Evolutionary conservation across 73 alveolate genomes (phyloP).

Genomic region (Halteria grandinella): DNA sequence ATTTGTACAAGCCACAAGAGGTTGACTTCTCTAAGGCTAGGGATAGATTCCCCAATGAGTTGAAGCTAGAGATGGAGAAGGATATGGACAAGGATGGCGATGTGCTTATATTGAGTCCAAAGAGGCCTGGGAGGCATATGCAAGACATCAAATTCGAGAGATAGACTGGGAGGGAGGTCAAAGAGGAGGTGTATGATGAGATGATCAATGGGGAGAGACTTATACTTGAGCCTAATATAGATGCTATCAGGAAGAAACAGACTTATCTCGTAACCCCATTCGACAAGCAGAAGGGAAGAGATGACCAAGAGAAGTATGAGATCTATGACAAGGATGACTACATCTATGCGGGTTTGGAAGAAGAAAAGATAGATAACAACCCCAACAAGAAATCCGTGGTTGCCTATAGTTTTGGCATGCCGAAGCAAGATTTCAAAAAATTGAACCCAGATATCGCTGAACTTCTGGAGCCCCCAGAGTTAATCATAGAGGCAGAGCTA

Average conservation of each 20-base stretch:
- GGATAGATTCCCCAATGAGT: slow-evolving; percentile 35
- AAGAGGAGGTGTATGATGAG: slow-evolving; percentile 56
- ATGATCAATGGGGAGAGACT: slow-evolving; percentile 46
- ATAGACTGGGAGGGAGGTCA: slow-evolving; percentile 54
- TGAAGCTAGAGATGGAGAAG: slow-evolving; percentile 54
- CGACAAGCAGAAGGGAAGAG: slow-evolving; percentile 69
- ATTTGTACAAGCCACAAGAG: slow-evolving; percentile 45
- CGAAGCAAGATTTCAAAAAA: slow-evolving; percentile 19
- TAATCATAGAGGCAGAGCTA: slow-evolving; percentile 26
- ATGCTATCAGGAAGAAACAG: slow-evolving; percentile 56
- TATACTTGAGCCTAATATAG: slow-evolving; percentile 64
- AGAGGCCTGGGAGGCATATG: slow-evolving; percentile 51
- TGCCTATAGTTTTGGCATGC: slow-evolving; percentile 56
- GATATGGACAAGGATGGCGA: slow-evolving; percentile 76
- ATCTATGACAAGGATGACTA: slow-evolving; percentile 60
- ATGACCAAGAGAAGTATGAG: slow-evolving; percentile 61
- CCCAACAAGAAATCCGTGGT: slow-evolving; percentile 32
- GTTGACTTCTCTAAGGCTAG: slow-evolving; percentile 64
- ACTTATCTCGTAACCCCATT: slow-evolving; percentile 47
- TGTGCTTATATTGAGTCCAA: slow-evolving; percentile 71
- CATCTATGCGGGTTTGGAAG: slow-evolving; percentile 34
- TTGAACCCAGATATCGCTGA: slow-evolving; percentile 1
- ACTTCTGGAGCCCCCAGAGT: slow-evolving; percentile 27
- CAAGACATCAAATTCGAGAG: slow-evolving; percentile 64
- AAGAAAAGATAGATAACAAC: slow-evolving; percentile 24